A percentile compares a stretch with the other conserved stretches of the same genome.
Conservation (phyloP, 352 stramenopile genomes). For the Nothophytophthora sp. region DNA sequence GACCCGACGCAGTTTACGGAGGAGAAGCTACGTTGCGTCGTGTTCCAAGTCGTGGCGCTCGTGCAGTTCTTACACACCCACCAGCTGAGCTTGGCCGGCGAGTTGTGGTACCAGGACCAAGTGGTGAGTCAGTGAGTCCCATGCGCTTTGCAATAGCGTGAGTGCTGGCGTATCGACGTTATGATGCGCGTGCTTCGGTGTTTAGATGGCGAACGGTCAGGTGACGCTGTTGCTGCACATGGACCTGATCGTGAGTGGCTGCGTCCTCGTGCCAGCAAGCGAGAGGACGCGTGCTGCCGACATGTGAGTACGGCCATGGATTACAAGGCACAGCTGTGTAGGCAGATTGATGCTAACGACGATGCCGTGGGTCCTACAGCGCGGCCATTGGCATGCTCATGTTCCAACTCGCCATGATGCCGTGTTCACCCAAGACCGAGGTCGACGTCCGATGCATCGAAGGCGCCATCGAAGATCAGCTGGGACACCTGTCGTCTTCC, state of each 20-base stretch:
- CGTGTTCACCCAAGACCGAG: constrained; percentile 23
- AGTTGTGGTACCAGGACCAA: constrained; percentile 49
- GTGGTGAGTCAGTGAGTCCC: constrained; percentile 31
- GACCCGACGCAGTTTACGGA: constrained; percentile 35
- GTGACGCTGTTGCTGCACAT: constrained; percentile 47
- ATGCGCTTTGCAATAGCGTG: not conserved
- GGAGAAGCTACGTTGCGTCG: constrained; percentile 37
- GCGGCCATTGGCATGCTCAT: constrained; percentile 60
- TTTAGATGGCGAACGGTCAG: constrained; percentile 37
- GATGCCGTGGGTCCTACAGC: constrained; percentile 10
- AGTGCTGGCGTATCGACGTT: not conserved
- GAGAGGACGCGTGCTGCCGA: constrained; percentile 39
- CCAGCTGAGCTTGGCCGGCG: constrained; percentile 45
- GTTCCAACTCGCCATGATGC: constrained; percentile 59
- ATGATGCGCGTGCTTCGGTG: constrained; percentile 13
- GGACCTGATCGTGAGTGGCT: constrained; percentile 49
- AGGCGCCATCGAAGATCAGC: constrained; percentile 48
- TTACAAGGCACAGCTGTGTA: not conserved
- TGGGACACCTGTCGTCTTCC: constrained; percentile 38
- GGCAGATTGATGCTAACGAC: not conserved
- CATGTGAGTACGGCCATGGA: constrained; percentile 32
- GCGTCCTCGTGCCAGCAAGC: constrained; percentile 41
- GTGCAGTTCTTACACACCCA: constrained; percentile 68
- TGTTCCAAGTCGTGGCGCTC: constrained; percentile 54
- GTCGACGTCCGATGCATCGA: constrained; percentile 36